Evolutionary conservation across 2,329 filamentous ascomycete species (phyloP).

Genomic region (Orbilia ellipsospora): DNA sequence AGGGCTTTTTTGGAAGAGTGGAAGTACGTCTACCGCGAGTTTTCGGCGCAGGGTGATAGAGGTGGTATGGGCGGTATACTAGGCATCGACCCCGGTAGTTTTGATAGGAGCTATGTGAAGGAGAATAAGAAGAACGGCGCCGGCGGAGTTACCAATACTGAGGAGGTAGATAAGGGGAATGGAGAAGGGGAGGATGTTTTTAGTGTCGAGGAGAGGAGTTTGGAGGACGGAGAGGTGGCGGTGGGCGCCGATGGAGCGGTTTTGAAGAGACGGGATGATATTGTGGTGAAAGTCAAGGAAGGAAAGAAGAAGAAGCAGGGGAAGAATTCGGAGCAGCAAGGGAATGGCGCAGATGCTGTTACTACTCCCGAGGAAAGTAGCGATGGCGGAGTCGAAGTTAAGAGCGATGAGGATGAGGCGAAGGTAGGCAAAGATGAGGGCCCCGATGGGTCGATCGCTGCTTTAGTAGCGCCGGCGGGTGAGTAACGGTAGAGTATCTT

Average conservation of each 20-base stretch:
- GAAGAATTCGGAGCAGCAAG: conserved; percentile 11
- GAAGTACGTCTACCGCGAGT: conserved; percentile 95
- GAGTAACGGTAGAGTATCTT: conserved; percentile 34
- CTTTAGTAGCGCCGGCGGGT: conserved; percentile 3
- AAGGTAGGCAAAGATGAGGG: background rate
- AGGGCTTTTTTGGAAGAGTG: conserved; percentile 92
- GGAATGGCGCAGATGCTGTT: conserved; percentile 1
- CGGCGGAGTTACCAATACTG: background rate
- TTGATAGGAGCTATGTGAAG: conserved; percentile 72
- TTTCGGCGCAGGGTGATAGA: conserved; percentile 93
- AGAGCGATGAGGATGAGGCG: conserved; percentile 8
- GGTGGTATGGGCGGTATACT: conserved; percentile 78
- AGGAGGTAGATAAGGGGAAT: conserved; percentile 23
- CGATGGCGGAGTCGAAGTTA: conserved; percentile 60
- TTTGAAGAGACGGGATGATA: conserved; percentile 28
- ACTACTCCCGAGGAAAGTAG: background rate
- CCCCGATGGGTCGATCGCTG: background rate
- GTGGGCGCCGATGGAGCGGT: conserved; percentile 43
- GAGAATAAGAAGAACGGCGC: conserved; percentile 53
- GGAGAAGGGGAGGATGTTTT: conserved; percentile 38
- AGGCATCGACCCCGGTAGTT: conserved; percentile 75
- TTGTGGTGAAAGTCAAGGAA: conserved; percentile 47
- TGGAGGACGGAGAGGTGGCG: conserved; percentile 29
- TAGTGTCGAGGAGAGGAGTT: conserved; percentile 28
- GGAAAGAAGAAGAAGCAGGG: conserved; percentile 34